Conservation (phyloP, 2,329 filamentous ascomycete species). For the Pseudogymnoascus sp. region DNA sequence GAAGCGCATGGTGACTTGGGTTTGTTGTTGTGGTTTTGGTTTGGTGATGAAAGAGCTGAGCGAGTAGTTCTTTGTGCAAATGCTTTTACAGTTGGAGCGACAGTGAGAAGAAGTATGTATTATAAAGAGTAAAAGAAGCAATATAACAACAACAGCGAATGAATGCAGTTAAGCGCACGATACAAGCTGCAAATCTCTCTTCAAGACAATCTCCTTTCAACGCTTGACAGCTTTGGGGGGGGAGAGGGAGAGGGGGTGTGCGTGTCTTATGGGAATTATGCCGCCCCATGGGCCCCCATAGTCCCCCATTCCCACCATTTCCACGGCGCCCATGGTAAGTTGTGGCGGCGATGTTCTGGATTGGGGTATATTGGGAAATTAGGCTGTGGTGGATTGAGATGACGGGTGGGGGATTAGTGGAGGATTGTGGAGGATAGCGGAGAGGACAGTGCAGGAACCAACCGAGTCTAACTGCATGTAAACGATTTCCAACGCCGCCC, state of each 20-base stretch:
- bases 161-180: background rate
- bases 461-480: background rate
- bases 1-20: slow-evolving; percentile 19
- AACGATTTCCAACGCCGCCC: too few relatives aligned
- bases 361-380: slow-evolving; percentile 6
- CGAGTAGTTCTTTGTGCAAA: background rate
- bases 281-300: background rate
- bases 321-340: background rate
- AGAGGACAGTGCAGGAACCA: background rate
- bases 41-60: background rate
- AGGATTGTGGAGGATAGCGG: background rate
- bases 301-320: background rate
- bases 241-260: background rate
- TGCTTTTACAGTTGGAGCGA: background rate
- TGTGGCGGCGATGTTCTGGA: slow-evolving; percentile 6
- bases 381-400: background rate
- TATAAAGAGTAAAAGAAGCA: background rate
- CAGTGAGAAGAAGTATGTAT: background rate
- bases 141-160: background rate
- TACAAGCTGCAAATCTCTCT: slow-evolving; percentile 3
- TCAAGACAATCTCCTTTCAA: background rate
- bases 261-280: background rate
- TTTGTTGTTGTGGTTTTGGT: background rate
- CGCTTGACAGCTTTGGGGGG: background rate
- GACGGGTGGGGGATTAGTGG: background rate